Conservation (phyloP, 2,329 filamentous ascomycete species). For the Nigrospora sphaerica region DNA sequence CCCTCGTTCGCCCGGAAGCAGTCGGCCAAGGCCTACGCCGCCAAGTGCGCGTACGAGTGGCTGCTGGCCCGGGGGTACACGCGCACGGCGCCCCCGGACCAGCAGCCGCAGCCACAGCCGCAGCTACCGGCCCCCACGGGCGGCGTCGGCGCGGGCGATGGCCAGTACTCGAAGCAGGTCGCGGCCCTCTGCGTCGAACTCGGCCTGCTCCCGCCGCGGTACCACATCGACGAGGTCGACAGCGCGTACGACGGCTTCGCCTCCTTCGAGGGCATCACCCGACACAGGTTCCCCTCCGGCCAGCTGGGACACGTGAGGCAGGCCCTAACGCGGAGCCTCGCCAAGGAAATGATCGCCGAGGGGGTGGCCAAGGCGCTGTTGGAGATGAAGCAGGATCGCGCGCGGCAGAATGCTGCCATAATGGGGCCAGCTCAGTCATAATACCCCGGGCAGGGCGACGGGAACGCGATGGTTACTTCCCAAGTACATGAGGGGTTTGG, state of each 20-base stretch:
- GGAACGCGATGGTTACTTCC: no score
- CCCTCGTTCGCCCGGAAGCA: conserved; percentile 40
- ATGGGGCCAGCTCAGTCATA: background rate
- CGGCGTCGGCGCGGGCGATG: background rate
- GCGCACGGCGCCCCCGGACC: background rate
- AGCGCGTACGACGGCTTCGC: no score
- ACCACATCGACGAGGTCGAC: no score
- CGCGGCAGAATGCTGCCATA: background rate
- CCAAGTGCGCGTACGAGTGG: conserved; percentile 37
- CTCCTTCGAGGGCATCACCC: no score
- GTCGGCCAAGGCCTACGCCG: conserved; percentile 47
- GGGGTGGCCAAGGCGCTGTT: conserved; percentile 28
- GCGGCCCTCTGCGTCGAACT: no score
- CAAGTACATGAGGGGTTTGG: no score
- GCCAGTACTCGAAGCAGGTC: no score
- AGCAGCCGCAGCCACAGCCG: background rate
- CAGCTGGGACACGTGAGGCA: conserved; percentile 24
- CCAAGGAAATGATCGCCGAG: conserved; percentile 32
- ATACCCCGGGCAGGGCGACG: no score
- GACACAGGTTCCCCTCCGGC: conserved; percentile 16
- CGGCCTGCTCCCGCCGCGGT: no score
- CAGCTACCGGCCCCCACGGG: background rate
- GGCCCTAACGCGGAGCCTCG: conserved; percentile 24
- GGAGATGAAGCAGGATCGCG: conserved; percentile 10
- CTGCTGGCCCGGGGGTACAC: conserved; percentile 21